phyloP scores from a whole-genome alignment of 805 yeast species.

The Torulaspora gathmanii region DNA sequence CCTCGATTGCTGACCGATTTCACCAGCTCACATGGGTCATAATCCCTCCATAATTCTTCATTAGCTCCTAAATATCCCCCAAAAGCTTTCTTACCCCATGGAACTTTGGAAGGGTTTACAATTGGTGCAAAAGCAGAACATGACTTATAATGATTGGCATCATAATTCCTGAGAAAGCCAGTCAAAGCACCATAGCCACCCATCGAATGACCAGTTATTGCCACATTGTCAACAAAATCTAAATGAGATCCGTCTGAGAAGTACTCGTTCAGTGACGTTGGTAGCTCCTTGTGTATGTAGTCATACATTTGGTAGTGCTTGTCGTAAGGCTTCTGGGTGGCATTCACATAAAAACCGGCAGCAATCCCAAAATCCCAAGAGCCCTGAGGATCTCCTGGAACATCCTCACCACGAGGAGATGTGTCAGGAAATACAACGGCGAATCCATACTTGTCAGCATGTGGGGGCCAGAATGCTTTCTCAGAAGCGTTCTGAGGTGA shows the following conservation, averaged over 20 bases:
- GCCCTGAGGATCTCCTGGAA: conserved; percentile 62
- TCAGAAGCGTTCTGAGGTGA: conserved; percentile 91
- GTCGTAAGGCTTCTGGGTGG: conserved; percentile 67
- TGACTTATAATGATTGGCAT: conserved; percentile 53
- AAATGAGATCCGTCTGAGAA: conserved; percentile 41
- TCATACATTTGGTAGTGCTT: conserved; percentile 80
- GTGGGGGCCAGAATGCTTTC: conserved; percentile 81
- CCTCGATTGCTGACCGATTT: conserved; percentile 44
- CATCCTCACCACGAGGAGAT: conserved; percentile 81
- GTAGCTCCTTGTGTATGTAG: conserved; percentile 73
- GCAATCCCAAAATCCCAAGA: conserved; percentile 90
- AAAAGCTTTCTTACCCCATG: conserved; percentile 89
- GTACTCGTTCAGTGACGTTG: conserved; percentile 42
- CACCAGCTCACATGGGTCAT: conserved; percentile 82
- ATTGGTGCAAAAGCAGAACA: conserved; percentile 92
- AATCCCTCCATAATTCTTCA: conserved; percentile 53
- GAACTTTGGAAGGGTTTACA: conserved; percentile 65
- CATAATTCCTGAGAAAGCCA: conserved; percentile 63
- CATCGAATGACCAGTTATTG: conserved; percentile 97
- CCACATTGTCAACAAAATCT: conserved; percentile 54
- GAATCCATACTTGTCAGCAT: conserved; percentile 76
- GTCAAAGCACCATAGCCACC: conserved; percentile 93
- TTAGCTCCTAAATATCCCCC: conserved; percentile 65
- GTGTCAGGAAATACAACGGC: conserved; percentile 95
- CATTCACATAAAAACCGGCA: conserved; percentile 91